Percentiles rank a stretch among this genome's conserved stretches.
Conservation (phyloP, 192 early-diverging fungal species). For the Entomortierella chlamydospora region DNA sequence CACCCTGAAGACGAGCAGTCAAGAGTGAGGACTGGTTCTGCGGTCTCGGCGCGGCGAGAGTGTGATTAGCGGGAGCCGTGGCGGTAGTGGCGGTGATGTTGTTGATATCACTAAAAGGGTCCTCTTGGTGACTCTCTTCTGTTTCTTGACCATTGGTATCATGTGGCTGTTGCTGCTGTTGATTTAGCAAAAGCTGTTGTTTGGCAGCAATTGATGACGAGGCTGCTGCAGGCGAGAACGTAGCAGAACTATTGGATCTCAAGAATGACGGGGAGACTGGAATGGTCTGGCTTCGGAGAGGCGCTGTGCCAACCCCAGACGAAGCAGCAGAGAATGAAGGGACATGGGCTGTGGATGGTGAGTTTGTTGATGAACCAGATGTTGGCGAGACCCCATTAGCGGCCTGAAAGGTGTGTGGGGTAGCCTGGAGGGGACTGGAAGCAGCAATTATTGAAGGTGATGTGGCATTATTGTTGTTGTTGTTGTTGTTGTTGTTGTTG, state of each 20-base stretch:
- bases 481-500: not conserved
- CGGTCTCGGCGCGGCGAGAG: constrained; percentile 6
- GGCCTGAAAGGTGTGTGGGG: constrained; percentile 1
- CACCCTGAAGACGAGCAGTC: constrained; percentile 35
- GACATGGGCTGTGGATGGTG: constrained; percentile 16
- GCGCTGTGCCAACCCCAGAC: constrained; percentile 1
- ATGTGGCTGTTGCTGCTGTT: constrained; percentile 10
- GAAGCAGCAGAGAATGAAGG: constrained; percentile 10
- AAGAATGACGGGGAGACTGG: constrained; percentile 32
- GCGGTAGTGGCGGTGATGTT: constrained; percentile 8
- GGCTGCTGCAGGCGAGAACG: constrained; percentile 29
- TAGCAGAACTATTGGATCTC: constrained; percentile 29
- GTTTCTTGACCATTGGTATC: not conserved
- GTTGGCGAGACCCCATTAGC: constrained; percentile 7
- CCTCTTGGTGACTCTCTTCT: constrained; percentile 5
- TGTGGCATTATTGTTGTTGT: not conserved
- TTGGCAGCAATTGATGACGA: constrained; percentile 32
- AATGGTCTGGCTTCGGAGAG: constrained; percentile 42
- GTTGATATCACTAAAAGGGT: constrained; percentile 39
- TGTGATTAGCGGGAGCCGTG: not conserved
- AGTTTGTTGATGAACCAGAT: constrained; percentile 20
- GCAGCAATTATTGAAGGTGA: constrained; percentile 2
- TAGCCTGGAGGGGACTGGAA: not conserved
- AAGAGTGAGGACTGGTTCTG: constrained; percentile 38
- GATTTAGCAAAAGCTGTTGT: constrained; percentile 25